Conservation (phyloP, 139 green algal genomes). For the Chlamydomonas sp. region DNA sequence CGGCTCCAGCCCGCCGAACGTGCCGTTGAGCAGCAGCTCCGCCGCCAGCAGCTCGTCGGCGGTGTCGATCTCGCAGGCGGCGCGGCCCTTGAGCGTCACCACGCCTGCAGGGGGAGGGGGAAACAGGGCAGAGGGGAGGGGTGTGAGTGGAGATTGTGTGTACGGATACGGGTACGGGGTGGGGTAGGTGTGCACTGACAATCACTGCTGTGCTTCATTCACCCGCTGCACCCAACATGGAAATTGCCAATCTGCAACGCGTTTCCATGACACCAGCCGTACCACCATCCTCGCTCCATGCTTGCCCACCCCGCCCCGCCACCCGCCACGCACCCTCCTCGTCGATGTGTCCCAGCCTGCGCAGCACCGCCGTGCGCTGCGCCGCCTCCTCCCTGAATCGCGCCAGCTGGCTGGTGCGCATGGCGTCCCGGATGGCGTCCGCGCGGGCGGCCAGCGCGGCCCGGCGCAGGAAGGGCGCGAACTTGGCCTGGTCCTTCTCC, state of each 20-base stretch:
- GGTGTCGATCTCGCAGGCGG: slow-evolving; percentile 88
- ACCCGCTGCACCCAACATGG: no score
- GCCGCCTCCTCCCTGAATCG: slow-evolving; percentile 66
- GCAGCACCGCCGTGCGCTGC: slow-evolving; percentile 77
- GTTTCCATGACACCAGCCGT: no score
- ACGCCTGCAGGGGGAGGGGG: slow-evolving; percentile 28
- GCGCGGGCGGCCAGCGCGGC: slow-evolving; percentile 46
- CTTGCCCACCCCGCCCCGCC: not conserved
- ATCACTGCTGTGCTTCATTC: no score
- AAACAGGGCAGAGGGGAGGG: not conserved
- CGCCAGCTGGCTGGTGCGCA: slow-evolving; percentile 46
- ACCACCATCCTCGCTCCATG: no score
- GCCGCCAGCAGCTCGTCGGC: slow-evolving; percentile 85
- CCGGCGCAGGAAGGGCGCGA: slow-evolving; percentile 55
- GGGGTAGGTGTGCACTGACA: not conserved
- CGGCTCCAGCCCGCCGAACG: slow-evolving; percentile 65
- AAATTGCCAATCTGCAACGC: no score
- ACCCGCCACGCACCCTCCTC: slow-evolving; percentile 67
- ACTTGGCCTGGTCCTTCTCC: slow-evolving; percentile 47
- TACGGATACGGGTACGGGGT: not conserved
- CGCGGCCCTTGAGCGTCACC: slow-evolving; percentile 71
- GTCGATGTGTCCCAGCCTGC: slow-evolving; percentile 85
- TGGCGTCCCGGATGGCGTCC: slow-evolving; percentile 33
- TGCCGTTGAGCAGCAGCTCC: slow-evolving; percentile 88
- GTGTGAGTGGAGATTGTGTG: not conserved